A percentile compares a stretch with the other conserved stretches of the same genome.
Conservation (phyloP, 2,329 filamentous ascomycete species). For the Neonectria magnoliae region DNA sequence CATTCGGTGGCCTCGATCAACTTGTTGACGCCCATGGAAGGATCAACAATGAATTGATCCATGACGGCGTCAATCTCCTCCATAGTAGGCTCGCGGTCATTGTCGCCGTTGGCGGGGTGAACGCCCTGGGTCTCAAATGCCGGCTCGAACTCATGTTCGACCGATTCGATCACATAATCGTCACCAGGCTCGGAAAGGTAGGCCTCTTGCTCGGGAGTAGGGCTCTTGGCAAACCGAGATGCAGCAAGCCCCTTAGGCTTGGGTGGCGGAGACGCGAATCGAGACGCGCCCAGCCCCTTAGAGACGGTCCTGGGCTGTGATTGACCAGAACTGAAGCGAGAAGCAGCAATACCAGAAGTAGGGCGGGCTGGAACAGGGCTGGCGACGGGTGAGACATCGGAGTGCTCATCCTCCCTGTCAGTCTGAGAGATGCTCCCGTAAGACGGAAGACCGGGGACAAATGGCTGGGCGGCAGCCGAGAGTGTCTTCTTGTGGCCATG, state of each 20-base stretch:
- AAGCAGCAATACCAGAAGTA: constrained; percentile 32
- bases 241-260: constrained; percentile 55
- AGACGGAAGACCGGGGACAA: constrained; percentile 60
- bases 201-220: constrained; percentile 44
- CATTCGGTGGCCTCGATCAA: constrained; percentile 58
- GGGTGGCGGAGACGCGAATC: constrained; percentile 58
- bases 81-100: constrained; percentile 63
- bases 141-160: constrained; percentile 40
- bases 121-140: constrained; percentile 30
- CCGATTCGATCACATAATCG: constrained; percentile 43
- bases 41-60: constrained; percentile 80
- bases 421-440: constrained; percentile 38
- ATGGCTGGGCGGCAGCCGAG: constrained; percentile 77
- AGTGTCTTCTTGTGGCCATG: constrained; percentile 60
- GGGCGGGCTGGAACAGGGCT: constrained; percentile 34
- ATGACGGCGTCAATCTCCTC: constrained; percentile 94
- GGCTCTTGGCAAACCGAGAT: constrained; percentile 56
- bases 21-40: constrained; percentile 78
- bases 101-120: constrained; percentile 30
- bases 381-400: constrained; percentile 35
- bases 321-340: constrained; percentile 35
- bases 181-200: constrained; percentile 41
- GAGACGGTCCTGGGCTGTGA: constrained; percentile 46
- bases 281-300: constrained; percentile 56
- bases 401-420: constrained; percentile 33